Evolutionary conservation across 768 basidiomycete genomes (phyloP), one percentile per base, ranked within the genome.

Genomic region (Hypholoma sublateritium): DNA sequence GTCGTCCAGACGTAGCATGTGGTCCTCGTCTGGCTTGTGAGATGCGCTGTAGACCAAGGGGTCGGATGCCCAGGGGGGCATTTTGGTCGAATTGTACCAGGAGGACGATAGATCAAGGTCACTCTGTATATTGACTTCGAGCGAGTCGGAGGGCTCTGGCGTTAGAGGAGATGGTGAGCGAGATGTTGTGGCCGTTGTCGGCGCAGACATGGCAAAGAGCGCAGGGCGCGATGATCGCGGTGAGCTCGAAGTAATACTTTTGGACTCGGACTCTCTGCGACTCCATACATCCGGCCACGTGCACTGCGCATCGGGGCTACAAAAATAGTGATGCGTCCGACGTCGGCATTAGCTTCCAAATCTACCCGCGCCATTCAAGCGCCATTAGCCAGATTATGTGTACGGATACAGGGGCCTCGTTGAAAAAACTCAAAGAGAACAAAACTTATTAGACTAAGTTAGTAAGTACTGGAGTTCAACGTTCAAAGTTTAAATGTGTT

Each of bases 111-210:
- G 72, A 59, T 82, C 81, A 48, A 75, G 63, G 64, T 77, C 80
- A 59, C 71, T 73, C 46, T 82, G 84, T 48, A 86, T 79, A 58
- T 76, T 65, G 44, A 83, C 68, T 54, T 82, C 79, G 0, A 77
- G 66, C n/a, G 72, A 71, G 65, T 89, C 85, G 13, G 80, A 80
- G 0, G 83, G 72, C 50, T 87, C 87, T 52, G 89, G 88, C 0
- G 88, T 90, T 45, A 77, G 71, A 5, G 89, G 89, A 0, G 89
- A 90, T 1, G 87, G 80, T 4, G 89, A 89, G 44, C 89, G 86
- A 53, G 89, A 88, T 66, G 74, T 76, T 58, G 76, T 72, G 25
- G 78, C 78, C 17, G 83, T 77, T 41, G 79, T 71, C 12, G 85
- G 80, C 64, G 85, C 80, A 60, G 86, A 84, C 86, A 86, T 86